Conservation (phyloP, 1,284 basidiomycete species). For the Cystobasidium slooffiae region DNA sequence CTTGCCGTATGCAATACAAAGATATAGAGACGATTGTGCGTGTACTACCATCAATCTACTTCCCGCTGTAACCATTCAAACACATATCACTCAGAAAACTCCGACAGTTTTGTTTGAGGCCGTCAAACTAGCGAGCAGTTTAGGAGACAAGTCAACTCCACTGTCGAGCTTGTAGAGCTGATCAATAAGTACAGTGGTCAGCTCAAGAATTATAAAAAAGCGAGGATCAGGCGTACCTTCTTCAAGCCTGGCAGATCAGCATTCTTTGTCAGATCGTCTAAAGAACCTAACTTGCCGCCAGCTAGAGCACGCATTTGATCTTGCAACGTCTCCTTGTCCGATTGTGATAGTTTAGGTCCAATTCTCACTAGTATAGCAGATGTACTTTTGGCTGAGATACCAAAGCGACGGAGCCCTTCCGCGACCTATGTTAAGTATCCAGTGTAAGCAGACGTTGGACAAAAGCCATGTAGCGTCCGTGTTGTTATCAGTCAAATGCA, state of each 20-base stretch:
- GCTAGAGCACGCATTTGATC: slow-evolving; percentile 65
- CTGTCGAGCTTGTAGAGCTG: slow-evolving; percentile 77
- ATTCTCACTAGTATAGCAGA: slow-evolving; percentile 76
- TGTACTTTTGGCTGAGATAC: slow-evolving; percentile 70
- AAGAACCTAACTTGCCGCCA: slow-evolving; percentile 63
- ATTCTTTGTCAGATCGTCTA: slow-evolving; percentile 56
- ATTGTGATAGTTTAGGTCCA: slow-evolving; percentile 54
- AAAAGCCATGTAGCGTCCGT: too few species aligned
- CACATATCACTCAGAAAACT: slow-evolving; percentile 5
- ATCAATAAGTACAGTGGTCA: neutral
- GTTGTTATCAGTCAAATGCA: too few species aligned
- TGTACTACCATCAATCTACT: neutral
- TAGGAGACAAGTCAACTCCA: slow-evolving; percentile 55
- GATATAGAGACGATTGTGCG: too few species aligned
- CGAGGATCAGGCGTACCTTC: slow-evolving; percentile 68
- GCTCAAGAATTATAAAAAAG: neutral
- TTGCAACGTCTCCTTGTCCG: slow-evolving; percentile 58
- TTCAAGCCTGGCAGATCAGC: slow-evolving; percentile 58
- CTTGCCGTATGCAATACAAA: too few species aligned
- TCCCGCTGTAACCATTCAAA: neutral
- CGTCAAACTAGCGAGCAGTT: slow-evolving; percentile 20
- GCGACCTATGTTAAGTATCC: slow-evolving; percentile 66
- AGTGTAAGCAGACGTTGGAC: too few species aligned
- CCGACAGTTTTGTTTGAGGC: slow-evolving; percentile 44
- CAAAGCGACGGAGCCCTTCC: slow-evolving; percentile 81